phyloP scores from a whole-genome alignment of 371 early-diverging fungal species.

The Rhizopus sp. region DNA sequence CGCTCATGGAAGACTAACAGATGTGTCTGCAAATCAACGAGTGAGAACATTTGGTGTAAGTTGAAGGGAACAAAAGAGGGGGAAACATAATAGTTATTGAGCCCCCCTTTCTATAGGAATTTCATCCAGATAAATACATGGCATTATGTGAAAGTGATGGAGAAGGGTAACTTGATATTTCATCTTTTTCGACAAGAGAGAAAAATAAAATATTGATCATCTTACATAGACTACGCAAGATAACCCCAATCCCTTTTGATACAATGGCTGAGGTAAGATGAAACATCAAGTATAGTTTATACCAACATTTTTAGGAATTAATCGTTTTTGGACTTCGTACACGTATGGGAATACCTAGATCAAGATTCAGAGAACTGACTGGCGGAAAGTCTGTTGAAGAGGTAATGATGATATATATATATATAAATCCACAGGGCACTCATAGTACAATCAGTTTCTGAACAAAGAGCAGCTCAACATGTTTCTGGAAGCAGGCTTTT shows the following conservation, averaged over 20 bases:
- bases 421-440: background rate
- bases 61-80: background rate
- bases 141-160: constrained; percentile 54
- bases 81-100: background rate
- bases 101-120: constrained; percentile 37
- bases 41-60: constrained; percentile 64
- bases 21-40: constrained; percentile 32
- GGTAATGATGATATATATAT: constrained; percentile 11
- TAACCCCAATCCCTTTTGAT: constrained; percentile 24
- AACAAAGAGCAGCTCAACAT: constrained; percentile 25
- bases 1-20: constrained; percentile 76
- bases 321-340: constrained; percentile 75
- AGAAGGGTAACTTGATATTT: constrained; percentile 56
- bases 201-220: background rate
- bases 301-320: constrained; percentile 45
- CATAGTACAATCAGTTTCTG: constrained; percentile 16
- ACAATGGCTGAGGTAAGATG: constrained; percentile 24
- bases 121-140: constrained; percentile 61
- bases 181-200: background rate
- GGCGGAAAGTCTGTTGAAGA: constrained; percentile 26
- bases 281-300: background rate
- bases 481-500: constrained; percentile 27
- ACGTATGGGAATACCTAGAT: constrained; percentile 54
- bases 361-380: constrained; percentile 36
- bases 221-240: constrained; percentile 26